These are phyloP conservation scores for Populus tremula DNA, from an alignment of 345 rosid species.

Conservation along the genomic window DNA sequence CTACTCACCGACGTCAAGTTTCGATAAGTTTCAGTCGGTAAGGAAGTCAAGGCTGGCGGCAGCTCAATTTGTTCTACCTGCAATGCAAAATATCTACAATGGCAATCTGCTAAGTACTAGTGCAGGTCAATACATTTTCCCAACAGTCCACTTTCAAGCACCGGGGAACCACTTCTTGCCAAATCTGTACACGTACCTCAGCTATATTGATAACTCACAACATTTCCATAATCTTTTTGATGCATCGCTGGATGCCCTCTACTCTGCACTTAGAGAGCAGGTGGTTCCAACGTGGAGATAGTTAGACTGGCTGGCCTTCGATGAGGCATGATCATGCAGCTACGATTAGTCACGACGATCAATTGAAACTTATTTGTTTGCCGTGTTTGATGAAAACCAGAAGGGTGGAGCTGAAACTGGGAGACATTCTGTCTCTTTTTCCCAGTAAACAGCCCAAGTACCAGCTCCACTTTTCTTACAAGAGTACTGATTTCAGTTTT, in stretches of 20 bases:
- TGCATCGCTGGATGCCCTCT: neutral
- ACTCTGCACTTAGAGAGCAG: neutral
- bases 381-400: constrained; percentile 26
- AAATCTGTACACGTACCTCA: neutral
- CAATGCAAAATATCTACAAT: constrained; percentile 27
- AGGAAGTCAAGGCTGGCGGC: constrained; percentile 35
- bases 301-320: constrained; percentile 9
- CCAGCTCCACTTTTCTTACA: constrained; percentile 4
- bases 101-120: constrained; percentile 9
- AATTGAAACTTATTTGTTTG: constrained; percentile 18
- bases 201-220: neutral
- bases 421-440: constrained; percentile 18
- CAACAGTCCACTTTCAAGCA: constrained; percentile 2
- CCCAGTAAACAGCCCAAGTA: constrained; percentile 18
- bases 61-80: constrained; percentile 21
- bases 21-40: constrained; percentile 51
- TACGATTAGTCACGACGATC: constrained; percentile 16
- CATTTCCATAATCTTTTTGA: constrained; percentile 1
- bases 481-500: neutral
- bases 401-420: constrained; percentile 11
- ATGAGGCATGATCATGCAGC: neutral
- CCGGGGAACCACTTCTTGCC: constrained; percentile 7
- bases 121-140: constrained; percentile 21
- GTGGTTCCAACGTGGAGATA: neutral
- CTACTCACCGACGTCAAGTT: constrained; percentile 34